Conservation (phyloP, 192 early-diverging fungal genomes). For the Jimgerdemannia flammicorona region DNA sequence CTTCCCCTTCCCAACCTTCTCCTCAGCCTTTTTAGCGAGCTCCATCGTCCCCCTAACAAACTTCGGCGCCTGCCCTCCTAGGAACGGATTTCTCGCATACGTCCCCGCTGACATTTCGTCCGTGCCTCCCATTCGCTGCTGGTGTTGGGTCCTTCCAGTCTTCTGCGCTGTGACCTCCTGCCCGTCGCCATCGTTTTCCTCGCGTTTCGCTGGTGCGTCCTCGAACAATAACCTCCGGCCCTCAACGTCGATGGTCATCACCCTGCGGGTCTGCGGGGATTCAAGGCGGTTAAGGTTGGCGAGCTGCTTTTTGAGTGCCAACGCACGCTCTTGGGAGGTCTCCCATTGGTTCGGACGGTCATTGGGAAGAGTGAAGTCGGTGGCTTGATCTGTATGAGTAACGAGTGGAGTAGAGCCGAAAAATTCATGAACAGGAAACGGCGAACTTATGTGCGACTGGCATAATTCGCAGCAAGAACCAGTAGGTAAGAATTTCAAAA, state of each 20-base stretch:
- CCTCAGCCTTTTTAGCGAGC: constrained; percentile 5
- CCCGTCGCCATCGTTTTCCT: constrained; percentile 24
- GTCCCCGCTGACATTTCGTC: constrained; percentile 20
- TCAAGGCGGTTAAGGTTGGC: constrained; percentile 40
- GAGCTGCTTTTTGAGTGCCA: constrained; percentile 35
- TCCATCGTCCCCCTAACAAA: constrained; percentile 15
- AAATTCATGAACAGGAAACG: neutral
- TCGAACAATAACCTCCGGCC: constrained; percentile 41
- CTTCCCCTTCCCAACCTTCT: constrained; percentile 1
- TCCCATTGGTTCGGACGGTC: constrained; percentile 50
- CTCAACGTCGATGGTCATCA: constrained; percentile 47
- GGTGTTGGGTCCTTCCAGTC: neutral
- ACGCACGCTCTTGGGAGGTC: constrained; percentile 39
- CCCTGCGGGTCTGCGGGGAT: constrained; percentile 34
- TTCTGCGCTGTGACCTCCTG: neutral
- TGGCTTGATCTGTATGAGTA: constrained; percentile 37
- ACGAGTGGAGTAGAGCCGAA: no score
- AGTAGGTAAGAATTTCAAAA: neutral
- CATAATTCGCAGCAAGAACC: neutral
- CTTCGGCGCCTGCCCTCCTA: constrained; percentile 18
- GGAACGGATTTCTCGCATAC: constrained; percentile 26
- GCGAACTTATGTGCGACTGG: neutral
- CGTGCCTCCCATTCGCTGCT: neutral
- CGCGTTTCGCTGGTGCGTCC: constrained; percentile 4
- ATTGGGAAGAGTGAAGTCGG: constrained; percentile 49